Base-by-base conservation (phyloP, 306 rosid species). In the Geum urbanum region DNA sequence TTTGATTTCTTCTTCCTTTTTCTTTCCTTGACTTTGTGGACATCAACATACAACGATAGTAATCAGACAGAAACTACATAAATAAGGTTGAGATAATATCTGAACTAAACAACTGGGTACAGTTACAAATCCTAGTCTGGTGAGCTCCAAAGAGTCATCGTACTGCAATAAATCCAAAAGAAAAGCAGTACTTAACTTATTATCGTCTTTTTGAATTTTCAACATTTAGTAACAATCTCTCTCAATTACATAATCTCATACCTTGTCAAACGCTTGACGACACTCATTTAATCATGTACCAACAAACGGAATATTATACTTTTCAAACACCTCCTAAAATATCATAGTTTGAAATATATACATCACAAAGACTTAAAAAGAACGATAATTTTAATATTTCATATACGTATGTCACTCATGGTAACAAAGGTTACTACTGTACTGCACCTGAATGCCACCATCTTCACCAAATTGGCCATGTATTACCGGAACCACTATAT, bases 381-480 rank as follows among this genome's bases (percentile, higher is more conserved):
- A 77, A 41, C 9, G 67, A 22, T 63, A 32, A 55, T 53, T 53
- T 5, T 24, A 24, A 24, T 24, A 24, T 24, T 24, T 24, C 71
- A 27, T 4, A 7, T 3, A 2, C 54, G 14, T 49, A 52, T 70
- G 10, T 14, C 12, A 19, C 27, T 56, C 67, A 32, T 45, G 46
- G 45, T 49, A 56, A 70, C 40, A 77, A 63, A 61, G 52, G 58
- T 22, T 62, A n/a, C 37, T 14, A 56, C 62, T 55, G 55, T 68
- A 16, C 73, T 22, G 22, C 59, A 92, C 98, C 97, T 92, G 98
- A 84, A 92, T 82, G 70, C 86, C 90, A 57, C 98, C 98, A 83
- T 92, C 97, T 88, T 92, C 97, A 35, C 98, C 97, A 80, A 88
- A 92, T 63, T 78, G 79, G 74, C 97, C 98, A 57, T 92, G 98